Percentiles rank a stretch among this genome's conserved stretches.
Conservation (phyloP, 192 early-diverging fungal species). For the Umbelopsis sp. region DNA sequence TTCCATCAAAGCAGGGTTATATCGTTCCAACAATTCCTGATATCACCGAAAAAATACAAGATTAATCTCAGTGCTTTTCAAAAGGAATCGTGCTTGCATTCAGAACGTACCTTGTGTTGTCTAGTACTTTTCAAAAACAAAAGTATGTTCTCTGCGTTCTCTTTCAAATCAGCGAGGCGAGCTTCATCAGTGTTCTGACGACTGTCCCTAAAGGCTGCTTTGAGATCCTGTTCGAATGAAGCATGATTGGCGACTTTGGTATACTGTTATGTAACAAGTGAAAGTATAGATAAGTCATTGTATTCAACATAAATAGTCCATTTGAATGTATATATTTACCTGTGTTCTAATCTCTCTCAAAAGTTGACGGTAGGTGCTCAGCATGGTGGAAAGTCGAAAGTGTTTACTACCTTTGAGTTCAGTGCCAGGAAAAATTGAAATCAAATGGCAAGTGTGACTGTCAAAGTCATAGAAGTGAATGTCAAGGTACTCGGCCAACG, state of each 20-base stretch:
- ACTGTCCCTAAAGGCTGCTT: slow-evolving; percentile 22
- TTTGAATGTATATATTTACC: slow-evolving; percentile 8
- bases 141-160: slow-evolving; percentile 33
- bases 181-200: slow-evolving; percentile 19
- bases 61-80: too few species aligned
- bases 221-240: slow-evolving; percentile 28
- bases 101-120: slow-evolving; percentile 33
- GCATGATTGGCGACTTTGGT: slow-evolving; percentile 32
- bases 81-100: background rate
- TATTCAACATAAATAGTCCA: background rate
- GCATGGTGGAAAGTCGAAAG: background rate
- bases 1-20: slow-evolving; percentile 32
- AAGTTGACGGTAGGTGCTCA: slow-evolving; percentile 30
- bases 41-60: background rate
- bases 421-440: too few species aligned
- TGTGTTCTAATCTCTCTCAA: slow-evolving; percentile 35
- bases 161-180: slow-evolving; percentile 14
- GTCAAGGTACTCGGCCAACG: too few species aligned
- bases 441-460: too few species aligned
- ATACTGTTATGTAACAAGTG: slow-evolving; percentile 22
- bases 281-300: background rate
- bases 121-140: slow-evolving; percentile 29
- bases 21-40: slow-evolving; percentile 30
- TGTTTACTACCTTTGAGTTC: too few species aligned
- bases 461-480: too few species aligned